Base-by-base conservation (phyloP, 2,329 filamentous ascomycete species). In the Elsinoe fawcettii region DNA sequence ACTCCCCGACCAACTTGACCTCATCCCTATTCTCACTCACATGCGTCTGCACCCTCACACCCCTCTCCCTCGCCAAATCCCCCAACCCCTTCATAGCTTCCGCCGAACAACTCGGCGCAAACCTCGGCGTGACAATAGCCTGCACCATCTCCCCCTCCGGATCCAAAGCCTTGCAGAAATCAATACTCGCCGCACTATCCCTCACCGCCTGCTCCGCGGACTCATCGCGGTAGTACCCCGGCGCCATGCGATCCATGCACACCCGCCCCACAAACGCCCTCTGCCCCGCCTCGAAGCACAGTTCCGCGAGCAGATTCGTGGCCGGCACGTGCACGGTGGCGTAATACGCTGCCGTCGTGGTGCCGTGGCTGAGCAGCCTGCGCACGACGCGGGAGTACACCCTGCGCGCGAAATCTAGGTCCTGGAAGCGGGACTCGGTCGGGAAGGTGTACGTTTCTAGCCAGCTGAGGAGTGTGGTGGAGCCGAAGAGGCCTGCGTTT, bases 401-500 rank as follows among this genome's bases (percentile, higher is more conserved):
- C 34, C 75, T 77, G 12, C 76, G 77, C 1, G 90, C 90, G 66
- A 81, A 83, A 57, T 73, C 62, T 4, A 83, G 73, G 61, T 83
- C 77, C 5, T 78, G 74, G 59, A 96, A 83, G 8, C 87, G 90
- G 1, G 85, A 78, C 72, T 99, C 93, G 61, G 96, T 81, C 0
- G 93, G 93, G 68, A 97, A 99, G 0, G 93, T 99, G 75, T 99
- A 97, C 14, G 79, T 93, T 65, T 91, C 82, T 4, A 99, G 78
- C 93, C 93, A 99, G 73, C 93, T 87, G 12, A 99, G 81, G 30
- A 99, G 84, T 0, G 92, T 96, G 0, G 88, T 86, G 63, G 91
- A 93, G 66, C 93, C 93, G 69, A 97, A 97, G 62, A 99, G 86
- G 59, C 93, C 93, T 1, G 84, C 83, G 67, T 99, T 99, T 58